Evolutionary conservation across 148 eudicot species (phyloP), one percentile per base, ranked within the genome.

Genomic region (Oxyria digyna): DNA sequence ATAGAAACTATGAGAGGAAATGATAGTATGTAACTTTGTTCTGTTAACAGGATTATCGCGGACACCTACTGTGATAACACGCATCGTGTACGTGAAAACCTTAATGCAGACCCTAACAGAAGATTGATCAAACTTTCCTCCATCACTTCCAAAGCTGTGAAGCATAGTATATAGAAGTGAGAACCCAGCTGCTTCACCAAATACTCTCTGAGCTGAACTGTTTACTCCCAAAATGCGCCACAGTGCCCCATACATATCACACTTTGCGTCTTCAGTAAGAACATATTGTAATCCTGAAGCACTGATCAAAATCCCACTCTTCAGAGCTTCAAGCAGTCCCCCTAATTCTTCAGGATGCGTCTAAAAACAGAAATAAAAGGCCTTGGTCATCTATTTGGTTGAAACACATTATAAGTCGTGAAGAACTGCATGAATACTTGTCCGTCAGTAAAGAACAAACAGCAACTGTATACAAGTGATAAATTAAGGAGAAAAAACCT

Each of bases 171-270:
- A 70, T 59, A 95, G 65, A 77, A 95, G 91, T 71, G 97, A 91
- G 72, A 95, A 95, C 49, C 99, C 99, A 73, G 97, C 85, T 73
- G 99, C 89, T 80, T 95, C 99, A 78, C 99, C 99, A 82, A 91
- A 95, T 71, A 88, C 87, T 80, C 91, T 85, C 78, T 91, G 96
- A 74, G 94, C 96, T 46, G 96, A 81, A 71, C 54, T 78, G 71
- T 91, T 91, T 27, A 74, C 87, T 69, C 91, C 91, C 71, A 95
- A 78, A 49, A 95, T 83, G 71, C 97, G 99, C 97, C 99, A 95
- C 72, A 95, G 45, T 68, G 96, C 86, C 68, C 93, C 99, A 81
- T 88, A 85, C 42, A 83, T 86, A 72, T 95, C 99, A 74, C 97
- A 95, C 79, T 84, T 95, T 67, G 97, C 96, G 77, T 87, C 96